Conservation (phyloP, 2,329 filamentous ascomycete species). For the Scytalidium sp. region DNA sequence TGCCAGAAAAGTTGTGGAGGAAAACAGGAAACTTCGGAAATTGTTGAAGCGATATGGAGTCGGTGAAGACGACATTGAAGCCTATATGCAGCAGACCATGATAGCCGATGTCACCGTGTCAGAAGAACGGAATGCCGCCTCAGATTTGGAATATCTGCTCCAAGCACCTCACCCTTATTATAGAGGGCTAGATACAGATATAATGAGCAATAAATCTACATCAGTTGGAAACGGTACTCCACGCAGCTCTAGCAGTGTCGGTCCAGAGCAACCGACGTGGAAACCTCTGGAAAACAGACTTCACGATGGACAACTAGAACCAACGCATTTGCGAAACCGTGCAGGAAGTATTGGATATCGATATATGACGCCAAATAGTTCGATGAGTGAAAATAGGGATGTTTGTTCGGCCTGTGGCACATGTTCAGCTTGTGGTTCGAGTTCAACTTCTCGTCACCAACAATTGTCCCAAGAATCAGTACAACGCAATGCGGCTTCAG, state of each 20-base stretch:
- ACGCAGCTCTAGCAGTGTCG: conserved; percentile 19
- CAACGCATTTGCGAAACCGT: conserved; percentile 4
- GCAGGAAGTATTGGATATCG: conserved; percentile 15
- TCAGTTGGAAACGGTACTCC: conserved; percentile 8
- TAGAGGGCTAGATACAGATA: conserved; percentile 9
- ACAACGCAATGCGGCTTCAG: conserved; percentile 12
- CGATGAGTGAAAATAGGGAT: conserved; percentile 15
- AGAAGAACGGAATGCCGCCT: conserved; percentile 15
- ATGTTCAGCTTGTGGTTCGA: no score
- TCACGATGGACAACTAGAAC: conserved; percentile 6
- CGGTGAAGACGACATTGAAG: conserved; percentile 48
- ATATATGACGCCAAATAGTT: conserved; percentile 19
- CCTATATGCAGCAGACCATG: conserved; percentile 16
- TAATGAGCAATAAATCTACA: not conserved
- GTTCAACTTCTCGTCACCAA: conserved; percentile 8
- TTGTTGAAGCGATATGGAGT: conserved; percentile 59
- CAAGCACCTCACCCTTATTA: conserved; percentile 19
- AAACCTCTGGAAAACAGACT: conserved; percentile 15
- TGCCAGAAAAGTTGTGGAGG: conserved; percentile 64
- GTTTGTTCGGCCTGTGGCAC: conserved; percentile 9
- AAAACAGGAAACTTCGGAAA: conserved; percentile 62
- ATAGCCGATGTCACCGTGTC: conserved; percentile 6
- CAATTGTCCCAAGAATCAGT: conserved; percentile 11
- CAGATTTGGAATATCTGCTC: conserved; percentile 23
- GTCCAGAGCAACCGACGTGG: conserved; percentile 20